Percentiles rank a stretch among this genome's conserved stretches.
phyloP scores from a whole-genome alignment of 2,329 filamentous ascomycete species.

The Colletotrichum sp. region DNA sequence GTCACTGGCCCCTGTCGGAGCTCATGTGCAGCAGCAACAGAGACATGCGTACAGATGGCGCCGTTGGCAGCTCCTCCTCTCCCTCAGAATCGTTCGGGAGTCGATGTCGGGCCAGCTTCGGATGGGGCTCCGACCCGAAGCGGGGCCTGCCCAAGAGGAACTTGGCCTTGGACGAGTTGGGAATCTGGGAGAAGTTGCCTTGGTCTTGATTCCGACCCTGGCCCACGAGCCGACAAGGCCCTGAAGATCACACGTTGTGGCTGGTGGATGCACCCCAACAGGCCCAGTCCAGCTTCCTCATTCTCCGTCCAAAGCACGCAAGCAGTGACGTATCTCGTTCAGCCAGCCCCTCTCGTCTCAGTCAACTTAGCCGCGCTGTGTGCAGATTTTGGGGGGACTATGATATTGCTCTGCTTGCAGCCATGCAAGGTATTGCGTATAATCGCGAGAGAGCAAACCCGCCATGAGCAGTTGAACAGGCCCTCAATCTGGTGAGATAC shows the following conservation, averaged over 20 bases:
- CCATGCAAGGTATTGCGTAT: not conserved
- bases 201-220: not conserved
- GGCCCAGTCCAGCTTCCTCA: constrained; percentile 1
- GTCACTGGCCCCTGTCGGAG: not conserved
- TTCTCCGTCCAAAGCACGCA: constrained; percentile 10
- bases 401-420: not conserved
- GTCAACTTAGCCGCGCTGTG: not conserved
- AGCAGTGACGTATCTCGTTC: constrained; percentile 11
- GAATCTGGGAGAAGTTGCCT: not conserved
- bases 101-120: constrained; percentile 3
- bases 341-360: not conserved
- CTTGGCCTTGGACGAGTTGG: not conserved
- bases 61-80: not conserved
- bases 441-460: not conserved
- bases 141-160: not conserved
- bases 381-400: not conserved
- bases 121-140: constrained; percentile 14
- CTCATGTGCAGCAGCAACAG: not conserved
- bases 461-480: not conserved
- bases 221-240: not conserved
- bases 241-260: not conserved
- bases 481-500: not conserved
- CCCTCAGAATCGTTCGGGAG: not conserved
- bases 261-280: not conserved
- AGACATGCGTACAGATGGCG: not conserved